phyloP scores from a whole-genome alignment of 345 rosid genomes.

The Melastoma malabathricum region DNA sequence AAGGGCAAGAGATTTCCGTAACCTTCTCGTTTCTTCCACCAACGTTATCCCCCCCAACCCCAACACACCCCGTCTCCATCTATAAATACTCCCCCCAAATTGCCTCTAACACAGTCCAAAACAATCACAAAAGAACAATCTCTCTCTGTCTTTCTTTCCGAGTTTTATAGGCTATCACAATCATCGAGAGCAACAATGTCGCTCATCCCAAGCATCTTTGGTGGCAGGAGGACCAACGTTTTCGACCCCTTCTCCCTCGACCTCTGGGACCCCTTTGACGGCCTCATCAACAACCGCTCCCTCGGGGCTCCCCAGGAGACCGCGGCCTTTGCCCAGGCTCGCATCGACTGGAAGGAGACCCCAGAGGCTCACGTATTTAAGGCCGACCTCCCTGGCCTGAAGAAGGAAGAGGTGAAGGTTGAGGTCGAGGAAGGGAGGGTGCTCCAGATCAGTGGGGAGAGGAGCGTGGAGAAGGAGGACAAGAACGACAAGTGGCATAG shows the following conservation, averaged over 20 bases:
- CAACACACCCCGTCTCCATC: too few relatives aligned
- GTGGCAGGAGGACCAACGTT: slow-evolving; percentile 13
- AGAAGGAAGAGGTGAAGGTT: slow-evolving; percentile 20
- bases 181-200: slow-evolving; percentile 2
- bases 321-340: slow-evolving; percentile 8
- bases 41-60: too few relatives aligned
- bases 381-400: slow-evolving; percentile 22
- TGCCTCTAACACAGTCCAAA: too few relatives aligned
- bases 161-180: too few relatives aligned
- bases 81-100: too few relatives aligned
- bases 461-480: slow-evolving; percentile 19
- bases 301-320: slow-evolving; percentile 5
- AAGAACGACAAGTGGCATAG: slow-evolving; percentile 17
- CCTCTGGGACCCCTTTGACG: slow-evolving; percentile 18
- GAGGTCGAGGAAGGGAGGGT: slow-evolving; percentile 18
- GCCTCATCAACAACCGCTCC: slow-evolving; percentile 5
- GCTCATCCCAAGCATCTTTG: slow-evolving; percentile 10
- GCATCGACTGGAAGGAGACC: slow-evolving; percentile 20
- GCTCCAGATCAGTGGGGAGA: slow-evolving; percentile 21
- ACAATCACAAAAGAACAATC: too few relatives aligned
- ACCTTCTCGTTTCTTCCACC: too few relatives aligned
- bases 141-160: too few relatives aligned
- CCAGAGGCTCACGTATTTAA: slow-evolving; percentile 17
- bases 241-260: slow-evolving; percentile 20
- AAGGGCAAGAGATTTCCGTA: too few relatives aligned